Percentiles rank a stretch among this genome's conserved stretches.
These are phyloP conservation scores for Pythium plurisporium DNA, from an alignment of 352 stramenopile genomes.

Conservation along the genomic window DNA sequence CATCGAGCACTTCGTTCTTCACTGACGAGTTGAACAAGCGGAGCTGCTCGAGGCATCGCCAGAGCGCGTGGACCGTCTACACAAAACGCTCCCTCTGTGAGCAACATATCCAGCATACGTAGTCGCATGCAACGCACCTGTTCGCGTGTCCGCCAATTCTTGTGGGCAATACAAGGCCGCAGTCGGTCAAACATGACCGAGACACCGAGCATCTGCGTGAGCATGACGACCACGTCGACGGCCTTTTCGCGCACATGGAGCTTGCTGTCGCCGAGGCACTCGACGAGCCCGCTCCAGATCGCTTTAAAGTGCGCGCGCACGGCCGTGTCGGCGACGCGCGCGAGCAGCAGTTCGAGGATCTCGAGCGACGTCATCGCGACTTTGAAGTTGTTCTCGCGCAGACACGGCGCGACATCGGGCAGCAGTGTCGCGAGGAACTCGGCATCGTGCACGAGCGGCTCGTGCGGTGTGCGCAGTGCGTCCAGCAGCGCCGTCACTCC, in stretches of 20 bases:
- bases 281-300: conserved; percentile 63
- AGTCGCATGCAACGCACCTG: conserved; percentile 32
- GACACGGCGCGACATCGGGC: conserved; percentile 54
- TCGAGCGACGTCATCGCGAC: conserved; percentile 61
- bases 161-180: conserved; percentile 46
- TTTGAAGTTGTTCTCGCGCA: conserved; percentile 85
- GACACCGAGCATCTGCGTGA: conserved; percentile 69
- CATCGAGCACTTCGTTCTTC: conserved; percentile 55
- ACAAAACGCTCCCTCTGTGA: not conserved
- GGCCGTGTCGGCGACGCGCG: conserved; percentile 35
- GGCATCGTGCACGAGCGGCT: conserved; percentile 13
- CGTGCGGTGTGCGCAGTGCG: conserved; percentile 29
- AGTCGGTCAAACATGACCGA: conserved; percentile 40
- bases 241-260: conserved; percentile 65
- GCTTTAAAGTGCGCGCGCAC: conserved; percentile 53
- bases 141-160: conserved; percentile 82
- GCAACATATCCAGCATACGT: not conserved
- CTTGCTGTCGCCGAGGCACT: conserved; percentile 80
- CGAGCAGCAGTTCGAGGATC: conserved; percentile 52
- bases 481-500: conserved; percentile 58
- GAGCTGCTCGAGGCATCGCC: conserved; percentile 52
- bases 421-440: conserved; percentile 47
- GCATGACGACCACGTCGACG: conserved; percentile 59
- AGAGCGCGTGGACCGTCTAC: conserved; percentile 63
- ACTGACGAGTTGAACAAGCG: conserved; percentile 38